A percentile compares a stretch with the other conserved stretches of the same genome.
These are phyloP conservation scores for Pulveroboletus ravenelii DNA, from an alignment of 768 basidiomycete genomes.

Conservation along the genomic window DNA sequence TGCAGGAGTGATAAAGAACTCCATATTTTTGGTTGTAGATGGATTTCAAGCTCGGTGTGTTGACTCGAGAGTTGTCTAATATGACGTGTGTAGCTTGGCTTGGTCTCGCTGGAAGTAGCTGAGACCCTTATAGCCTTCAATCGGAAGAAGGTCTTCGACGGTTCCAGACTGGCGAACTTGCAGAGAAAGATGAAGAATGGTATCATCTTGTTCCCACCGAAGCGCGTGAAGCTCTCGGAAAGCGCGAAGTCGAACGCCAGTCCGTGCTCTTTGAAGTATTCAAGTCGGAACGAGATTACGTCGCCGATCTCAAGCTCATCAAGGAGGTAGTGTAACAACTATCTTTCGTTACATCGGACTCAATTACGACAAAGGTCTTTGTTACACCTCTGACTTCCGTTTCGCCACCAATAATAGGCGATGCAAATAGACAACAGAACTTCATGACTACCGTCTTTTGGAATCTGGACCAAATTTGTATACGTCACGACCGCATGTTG, in stretches of 20 bases:
- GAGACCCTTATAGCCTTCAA: constrained; percentile 41
- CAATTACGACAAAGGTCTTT: constrained; percentile 51
- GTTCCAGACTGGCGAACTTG: constrained; percentile 64
- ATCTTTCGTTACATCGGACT: constrained; percentile 1
- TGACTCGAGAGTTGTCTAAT: constrained; percentile 34
- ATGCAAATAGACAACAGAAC: constrained; percentile 44
- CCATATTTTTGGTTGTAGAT: constrained; percentile 20
- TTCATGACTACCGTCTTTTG: constrained; percentile 84
- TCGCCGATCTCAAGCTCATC: constrained; percentile 69
- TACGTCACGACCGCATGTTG: constrained; percentile 66
- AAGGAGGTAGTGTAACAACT: constrained; percentile 47
- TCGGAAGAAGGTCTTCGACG: constrained; percentile 58
- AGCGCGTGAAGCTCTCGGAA: constrained; percentile 64
- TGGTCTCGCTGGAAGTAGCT: constrained; percentile 4
- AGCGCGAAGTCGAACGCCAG: constrained; percentile 79
- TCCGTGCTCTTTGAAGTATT: constrained; percentile 86
- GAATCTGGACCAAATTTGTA: constrained; percentile 67
- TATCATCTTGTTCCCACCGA: constrained; percentile 69
- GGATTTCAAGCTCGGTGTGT: constrained; percentile 21
- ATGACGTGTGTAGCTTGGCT: constrained; percentile 34
- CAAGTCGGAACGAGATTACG: constrained; percentile 86
- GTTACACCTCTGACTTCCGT: constrained; percentile 58
- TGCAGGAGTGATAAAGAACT: constrained; percentile 16
- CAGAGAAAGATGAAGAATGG: constrained; percentile 80
- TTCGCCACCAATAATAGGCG: constrained; percentile 59